Evolutionary conservation across 148 eudicot genomes (phyloP).

Genomic region (Silene conica): DNA sequence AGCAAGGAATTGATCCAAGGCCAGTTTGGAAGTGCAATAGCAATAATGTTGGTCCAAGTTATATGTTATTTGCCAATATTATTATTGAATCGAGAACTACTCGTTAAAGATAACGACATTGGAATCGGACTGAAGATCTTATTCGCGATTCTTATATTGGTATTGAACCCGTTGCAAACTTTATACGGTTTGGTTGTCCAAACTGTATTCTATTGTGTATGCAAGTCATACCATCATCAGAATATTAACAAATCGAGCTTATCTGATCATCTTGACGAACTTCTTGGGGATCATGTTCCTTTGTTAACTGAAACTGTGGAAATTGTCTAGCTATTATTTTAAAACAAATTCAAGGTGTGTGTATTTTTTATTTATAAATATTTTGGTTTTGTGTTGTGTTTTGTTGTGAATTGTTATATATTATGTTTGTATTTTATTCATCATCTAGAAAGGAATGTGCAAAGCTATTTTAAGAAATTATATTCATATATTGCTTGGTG

Average conservation of each 20-base stretch:
- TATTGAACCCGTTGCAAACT: constrained; percentile 17
- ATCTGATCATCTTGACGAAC: constrained; percentile 37
- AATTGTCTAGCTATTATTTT: neutral
- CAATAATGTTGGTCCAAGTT: constrained; percentile 14
- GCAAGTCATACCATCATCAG: constrained; percentile 60
- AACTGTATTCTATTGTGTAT: constrained; percentile 46
- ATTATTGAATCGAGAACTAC: constrained; percentile 3
- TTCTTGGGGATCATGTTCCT: constrained; percentile 43
- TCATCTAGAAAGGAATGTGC: no score
- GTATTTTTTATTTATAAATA: no score
- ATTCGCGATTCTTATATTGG: constrained; percentile 20
- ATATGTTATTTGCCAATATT: constrained; percentile 16
- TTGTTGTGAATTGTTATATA: no score
- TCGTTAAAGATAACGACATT: neutral
- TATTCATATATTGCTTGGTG: no score
- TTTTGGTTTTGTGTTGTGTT: no score
- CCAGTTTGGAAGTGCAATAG: constrained; percentile 24
- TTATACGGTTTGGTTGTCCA: constrained; percentile 36
- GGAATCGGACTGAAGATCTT: constrained; percentile 13
- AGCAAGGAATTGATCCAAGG: constrained; percentile 46
- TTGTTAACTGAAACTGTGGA: constrained; percentile 30
- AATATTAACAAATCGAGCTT: constrained; percentile 37
- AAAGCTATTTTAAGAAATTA: no score
- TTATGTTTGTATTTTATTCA: no score
- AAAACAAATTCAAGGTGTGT: no score